These are phyloP conservation scores for Saccharum hybrid DNA, from an alignment of 202 grass and related monocot genomes.

Conservation along the genomic window DNA sequence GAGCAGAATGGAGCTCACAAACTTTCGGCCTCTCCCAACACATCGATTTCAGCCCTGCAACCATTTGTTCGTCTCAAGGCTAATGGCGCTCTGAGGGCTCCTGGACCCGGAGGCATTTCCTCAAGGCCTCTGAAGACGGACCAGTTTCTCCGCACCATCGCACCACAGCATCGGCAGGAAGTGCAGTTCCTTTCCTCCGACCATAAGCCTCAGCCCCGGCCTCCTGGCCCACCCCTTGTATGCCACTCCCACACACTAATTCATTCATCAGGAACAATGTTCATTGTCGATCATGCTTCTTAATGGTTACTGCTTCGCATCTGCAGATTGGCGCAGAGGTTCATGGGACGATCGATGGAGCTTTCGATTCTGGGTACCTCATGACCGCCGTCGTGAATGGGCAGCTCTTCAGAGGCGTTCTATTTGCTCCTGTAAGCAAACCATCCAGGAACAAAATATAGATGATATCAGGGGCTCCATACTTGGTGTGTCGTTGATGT, in stretches of 20 bases:
- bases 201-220: slow-evolving; percentile 54
- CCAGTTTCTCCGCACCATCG: slow-evolving; percentile 54
- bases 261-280: background rate
- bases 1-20: slow-evolving; percentile 77
- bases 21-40: slow-evolving; percentile 58
- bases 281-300: background rate
- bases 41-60: slow-evolving; percentile 55
- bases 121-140: slow-evolving; percentile 57
- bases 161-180: slow-evolving; percentile 58
- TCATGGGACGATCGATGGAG: slow-evolving; percentile 79
- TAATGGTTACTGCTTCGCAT: background rate
- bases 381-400: slow-evolving; percentile 87
- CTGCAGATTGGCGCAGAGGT: slow-evolving; percentile 87
- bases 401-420: slow-evolving; percentile 83
- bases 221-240: slow-evolving; percentile 60
- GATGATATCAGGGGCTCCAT: background rate
- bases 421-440: slow-evolving; percentile 87
- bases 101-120: slow-evolving; percentile 38
- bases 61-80: slow-evolving; percentile 60
- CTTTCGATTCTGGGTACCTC: slow-evolving; percentile 92
- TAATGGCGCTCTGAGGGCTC: slow-evolving; percentile 48
- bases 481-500: background rate
- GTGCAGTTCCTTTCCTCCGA: slow-evolving; percentile 64
- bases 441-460: background rate
- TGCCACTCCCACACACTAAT: slow-evolving; percentile 2